These are phyloP conservation scores for Coemansia sp. DNA, from an alignment of 192 early-diverging fungal species.

Conservation along the genomic window DNA sequence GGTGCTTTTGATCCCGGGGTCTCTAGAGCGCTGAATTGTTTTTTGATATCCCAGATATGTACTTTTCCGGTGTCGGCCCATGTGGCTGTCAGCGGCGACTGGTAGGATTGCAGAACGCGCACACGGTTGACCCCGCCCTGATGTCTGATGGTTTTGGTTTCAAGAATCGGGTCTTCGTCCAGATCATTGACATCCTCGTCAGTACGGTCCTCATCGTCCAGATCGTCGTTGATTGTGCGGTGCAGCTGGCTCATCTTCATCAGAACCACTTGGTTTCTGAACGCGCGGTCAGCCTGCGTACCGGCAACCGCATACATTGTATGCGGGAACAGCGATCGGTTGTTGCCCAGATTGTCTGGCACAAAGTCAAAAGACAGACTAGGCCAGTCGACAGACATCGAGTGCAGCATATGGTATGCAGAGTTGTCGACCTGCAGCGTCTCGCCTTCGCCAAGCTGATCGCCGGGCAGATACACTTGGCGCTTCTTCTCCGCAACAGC, in stretches of 20 bases:
- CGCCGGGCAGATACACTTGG: conserved; percentile 87
- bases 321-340: conserved; percentile 82
- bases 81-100: conserved; percentile 80
- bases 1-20: conserved; percentile 71
- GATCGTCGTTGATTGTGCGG: conserved; percentile 89
- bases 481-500: conserved; percentile 61
- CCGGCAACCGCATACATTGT: conserved; percentile 93
- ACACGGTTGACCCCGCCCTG: conserved; percentile 91
- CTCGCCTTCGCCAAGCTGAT: conserved; percentile 81
- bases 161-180: conserved; percentile 94
- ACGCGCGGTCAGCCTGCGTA: conserved; percentile 79
- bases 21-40: conserved; percentile 73
- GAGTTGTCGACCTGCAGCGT: conserved; percentile 91
- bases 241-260: conserved; percentile 96
- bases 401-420: conserved; percentile 97
- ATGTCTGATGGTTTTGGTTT: conserved; percentile 79
- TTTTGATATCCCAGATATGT: conserved; percentile 85
- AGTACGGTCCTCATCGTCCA: conserved; percentile 66
- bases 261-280: conserved; percentile 88
- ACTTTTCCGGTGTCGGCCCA: conserved; percentile 97
- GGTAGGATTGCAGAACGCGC: conserved; percentile 58
- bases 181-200: conserved; percentile 79
- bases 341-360: conserved; percentile 77
- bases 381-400: conserved; percentile 90
- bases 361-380: conserved; percentile 96